Evolutionary conservation across 345 rosid species (phyloP), one percentile per base, ranked within the genome.

Genomic region (thale cress (Arabidopsis thaliana)): DNA sequence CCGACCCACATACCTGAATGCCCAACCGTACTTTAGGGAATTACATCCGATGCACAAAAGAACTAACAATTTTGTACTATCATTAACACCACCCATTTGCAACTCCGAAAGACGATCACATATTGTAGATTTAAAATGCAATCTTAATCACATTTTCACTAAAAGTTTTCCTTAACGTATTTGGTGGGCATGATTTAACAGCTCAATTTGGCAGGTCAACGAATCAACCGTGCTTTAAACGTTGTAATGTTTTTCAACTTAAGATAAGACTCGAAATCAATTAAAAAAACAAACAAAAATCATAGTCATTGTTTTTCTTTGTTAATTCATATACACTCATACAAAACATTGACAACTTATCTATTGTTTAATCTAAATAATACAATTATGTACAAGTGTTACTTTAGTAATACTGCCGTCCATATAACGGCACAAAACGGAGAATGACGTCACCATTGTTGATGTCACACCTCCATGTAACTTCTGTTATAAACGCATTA

Each of bases 351-450:
- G 34, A 36, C 10, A 50, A 7, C 2, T 37, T 3, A 22, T 34
- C 45, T 23, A 11, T 48, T 10, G 28, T 33, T 33, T 10, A 20
- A 45, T 16, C 8, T 20, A 33, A 66, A 58, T 33, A 20, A 22
- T 20, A 32, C 4, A 22, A 45, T 44, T 44, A 22, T 33, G 20
- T 16, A 40, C 74, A 44, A 57, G 56, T 57, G 56, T 69, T 44
- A 56, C 5, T 44, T n/a, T n/a, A 28, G 3, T 57, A 42, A 11
- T 41, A 7, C 32, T 13, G 28, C 24, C 44, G 61, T 37, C 37
- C 0, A 5, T 13, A 7, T 4, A 2, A 66, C 36, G 59, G 34
- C 59, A 28, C 2, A 28, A 1, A 28, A 28, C 30, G 30, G 3
- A 37, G 34, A 38, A 37, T 37, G 62, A 52, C 63, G 48, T 73